phyloP scores from a whole-genome alignment of 257 asterid genomes.

The Marsdenia floribunda region DNA sequence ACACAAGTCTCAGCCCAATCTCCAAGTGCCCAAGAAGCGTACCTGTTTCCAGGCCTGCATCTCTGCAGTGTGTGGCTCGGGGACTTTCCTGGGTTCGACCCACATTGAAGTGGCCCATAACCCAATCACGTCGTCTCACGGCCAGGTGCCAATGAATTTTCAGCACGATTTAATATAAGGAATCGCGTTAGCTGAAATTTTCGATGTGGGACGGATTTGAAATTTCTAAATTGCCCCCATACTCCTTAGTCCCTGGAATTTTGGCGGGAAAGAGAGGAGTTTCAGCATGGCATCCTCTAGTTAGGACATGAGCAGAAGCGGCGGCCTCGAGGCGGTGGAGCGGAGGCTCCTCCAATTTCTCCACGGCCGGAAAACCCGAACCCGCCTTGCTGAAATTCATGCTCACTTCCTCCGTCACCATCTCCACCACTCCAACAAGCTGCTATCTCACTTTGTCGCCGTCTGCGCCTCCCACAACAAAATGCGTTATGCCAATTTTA shows the following conservation, averaged over 20 bases:
- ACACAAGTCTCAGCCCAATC: background rate
- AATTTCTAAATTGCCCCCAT: too few relatives aligned
- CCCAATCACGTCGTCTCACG: background rate
- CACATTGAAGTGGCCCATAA: background rate
- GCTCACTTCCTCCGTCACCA: constrained; percentile 40
- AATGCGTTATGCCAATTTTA: constrained; percentile 28
- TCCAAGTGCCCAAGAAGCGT: background rate
- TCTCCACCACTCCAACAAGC: constrained; percentile 39
- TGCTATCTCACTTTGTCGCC: constrained; percentile 41
- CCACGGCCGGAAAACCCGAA: constrained; percentile 39
- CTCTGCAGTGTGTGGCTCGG: background rate
- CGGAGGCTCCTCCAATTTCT: constrained; percentile 42
- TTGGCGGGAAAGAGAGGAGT: background rate
- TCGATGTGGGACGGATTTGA: background rate
- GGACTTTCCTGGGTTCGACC: background rate
- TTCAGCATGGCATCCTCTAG: background rate
- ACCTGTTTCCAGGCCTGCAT: background rate
- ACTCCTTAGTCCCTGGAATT: background rate
- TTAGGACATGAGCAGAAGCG: constrained; percentile 20
- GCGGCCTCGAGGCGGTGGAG: constrained; percentile 30
- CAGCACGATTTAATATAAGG: too few relatives aligned
- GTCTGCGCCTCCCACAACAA: constrained; percentile 32
- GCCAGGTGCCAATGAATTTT: too few relatives aligned
- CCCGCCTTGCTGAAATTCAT: constrained; percentile 34
- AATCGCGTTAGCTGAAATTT: too few relatives aligned